Evolutionary conservation across 495 filamentous ascomycete species (phyloP), one percentile per base, ranked within the genome.

Genomic region (Hypoxylon intermedium): DNA sequence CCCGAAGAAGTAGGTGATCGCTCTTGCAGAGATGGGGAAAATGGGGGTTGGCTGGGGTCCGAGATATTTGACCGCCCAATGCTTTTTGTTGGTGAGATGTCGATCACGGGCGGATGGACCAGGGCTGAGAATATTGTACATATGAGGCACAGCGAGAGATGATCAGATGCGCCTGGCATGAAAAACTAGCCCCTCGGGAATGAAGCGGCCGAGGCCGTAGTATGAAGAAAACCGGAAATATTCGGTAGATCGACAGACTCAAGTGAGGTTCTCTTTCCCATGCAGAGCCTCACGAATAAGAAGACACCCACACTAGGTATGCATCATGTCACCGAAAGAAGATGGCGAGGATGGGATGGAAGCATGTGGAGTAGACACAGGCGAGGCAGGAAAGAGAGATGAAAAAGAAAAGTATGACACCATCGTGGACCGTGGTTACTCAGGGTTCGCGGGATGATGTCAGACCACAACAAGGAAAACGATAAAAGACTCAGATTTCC

Each of bases 361-460:
- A 38, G 7, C 15, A 38, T 38, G 15, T 15, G 15, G 16, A 15
- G 15, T 31, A 20, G 26, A 58, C n/a, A n/a, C n/a, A n/a, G n/a
- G n/a, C n/a, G 30, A 56, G 18, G 47, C 33, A 36, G 26, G 20
- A 53, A 16, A 2, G 34, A 33, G 36, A 58, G 31, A 33, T 40
- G 24, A 52, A 65, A 53, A 26, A 57, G 44, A 45, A 58, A 42
- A 28, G 19, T 42, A 61, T 62, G 63, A 62, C 58, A 67, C 48
- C 58, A 62, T 67, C 57, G 56, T 52, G 45, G 62, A 62, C 62
- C 57, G 56, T 52, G 45, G 62, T 66, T 66, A 61, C 56, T 57
- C 62, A 66, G 62, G 57, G 34, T 18, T 2, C 45, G 63, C 58
- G 58, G 63, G 63, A 66, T 66, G 63, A 66, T 66, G 63, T 66